A percentile compares a stretch with the other conserved stretches of the same genome.
Evolutionary conservation across 139 green algal species (phyloP).

Genomic region (Chlorella sp.): DNA sequence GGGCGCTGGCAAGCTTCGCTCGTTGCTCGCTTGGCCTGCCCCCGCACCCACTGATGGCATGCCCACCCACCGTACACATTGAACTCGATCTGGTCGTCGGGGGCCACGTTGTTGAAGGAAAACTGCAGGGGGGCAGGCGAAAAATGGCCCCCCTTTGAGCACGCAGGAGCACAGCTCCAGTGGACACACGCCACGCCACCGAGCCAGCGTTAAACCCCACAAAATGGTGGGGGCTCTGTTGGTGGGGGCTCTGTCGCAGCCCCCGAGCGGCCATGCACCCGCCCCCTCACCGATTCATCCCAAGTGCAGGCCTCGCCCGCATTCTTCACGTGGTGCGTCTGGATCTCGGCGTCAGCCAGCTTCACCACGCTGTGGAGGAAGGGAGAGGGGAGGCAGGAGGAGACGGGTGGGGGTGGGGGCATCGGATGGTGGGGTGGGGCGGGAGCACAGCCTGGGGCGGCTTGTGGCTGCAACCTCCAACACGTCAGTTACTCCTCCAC

Average conservation of each 20-base stretch:
- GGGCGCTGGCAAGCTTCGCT: too few relatives aligned
- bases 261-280: background rate
- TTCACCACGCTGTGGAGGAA: background rate
- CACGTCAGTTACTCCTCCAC: too few relatives aligned
- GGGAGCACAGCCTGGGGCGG: too few relatives aligned
- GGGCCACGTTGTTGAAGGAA: constrained; percentile 45
- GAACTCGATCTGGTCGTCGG: constrained; percentile 40
- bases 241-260: too few relatives aligned
- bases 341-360: constrained; percentile 39
- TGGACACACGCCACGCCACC: too few relatives aligned
- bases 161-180: too few relatives aligned
- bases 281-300: constrained; percentile 28
- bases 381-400: background rate
- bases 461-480: too few relatives aligned
- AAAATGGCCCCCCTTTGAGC: background rate
- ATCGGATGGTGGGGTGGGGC: too few relatives aligned
- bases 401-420: background rate
- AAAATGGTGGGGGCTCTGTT: too few relatives aligned
- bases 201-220: too few relatives aligned
- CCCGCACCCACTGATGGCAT: too few relatives aligned
- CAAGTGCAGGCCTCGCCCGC: constrained; percentile 37
- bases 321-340: constrained; percentile 42
- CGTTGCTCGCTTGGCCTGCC: background rate
- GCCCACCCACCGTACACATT: constrained; percentile 13
- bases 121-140: constrained; percentile 2